Percentiles rank a stretch among this genome's conserved stretches.
Evolutionary conservation across 2,329 filamentous ascomycete genomes (phyloP).

Genomic region (Emydomyces testavorans): DNA sequence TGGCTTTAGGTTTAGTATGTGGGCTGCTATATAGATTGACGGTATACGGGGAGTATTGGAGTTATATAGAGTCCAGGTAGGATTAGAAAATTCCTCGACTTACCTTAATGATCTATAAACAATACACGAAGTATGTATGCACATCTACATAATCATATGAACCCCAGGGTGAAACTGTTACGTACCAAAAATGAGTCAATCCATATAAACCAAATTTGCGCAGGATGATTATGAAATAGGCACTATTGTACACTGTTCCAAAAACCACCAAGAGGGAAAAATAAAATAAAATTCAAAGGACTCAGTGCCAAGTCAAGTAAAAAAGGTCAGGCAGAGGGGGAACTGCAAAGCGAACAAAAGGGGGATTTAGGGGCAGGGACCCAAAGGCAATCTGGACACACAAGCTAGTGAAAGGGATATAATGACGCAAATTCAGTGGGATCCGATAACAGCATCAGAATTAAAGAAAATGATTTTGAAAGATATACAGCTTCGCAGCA

Average conservation of each 20-base stretch:
- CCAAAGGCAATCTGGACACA: not conserved
- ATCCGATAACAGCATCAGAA: not conserved
- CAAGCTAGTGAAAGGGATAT: not conserved
- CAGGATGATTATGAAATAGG: too few species aligned
- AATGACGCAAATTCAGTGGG: not conserved
- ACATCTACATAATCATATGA: too few species aligned
- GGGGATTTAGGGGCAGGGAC: not conserved
- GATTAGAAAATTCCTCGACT: too few species aligned
- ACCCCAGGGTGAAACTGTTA: too few species aligned
- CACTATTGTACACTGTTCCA: constrained; percentile 7
- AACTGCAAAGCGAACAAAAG: not conserved
- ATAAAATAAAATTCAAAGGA: constrained; percentile 3
- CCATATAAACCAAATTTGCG: too few species aligned
- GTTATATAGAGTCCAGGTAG: too few species aligned
- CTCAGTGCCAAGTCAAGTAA: constrained; percentile 4
- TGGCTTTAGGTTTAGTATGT: not conserved
- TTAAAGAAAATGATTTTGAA: not conserved
- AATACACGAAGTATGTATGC: too few species aligned
- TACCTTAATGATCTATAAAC: too few species aligned
- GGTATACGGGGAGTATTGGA: too few species aligned
- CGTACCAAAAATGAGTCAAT: too few species aligned
- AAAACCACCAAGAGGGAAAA: not conserved
- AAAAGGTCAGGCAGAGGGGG: constrained; percentile 2
- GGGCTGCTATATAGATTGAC: too few species aligned
- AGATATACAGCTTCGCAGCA: not conserved